phyloP scores from a whole-genome alignment of 2,329 filamentous ascomycete genomes.

The Sporothrix pseudoabietina region DNA sequence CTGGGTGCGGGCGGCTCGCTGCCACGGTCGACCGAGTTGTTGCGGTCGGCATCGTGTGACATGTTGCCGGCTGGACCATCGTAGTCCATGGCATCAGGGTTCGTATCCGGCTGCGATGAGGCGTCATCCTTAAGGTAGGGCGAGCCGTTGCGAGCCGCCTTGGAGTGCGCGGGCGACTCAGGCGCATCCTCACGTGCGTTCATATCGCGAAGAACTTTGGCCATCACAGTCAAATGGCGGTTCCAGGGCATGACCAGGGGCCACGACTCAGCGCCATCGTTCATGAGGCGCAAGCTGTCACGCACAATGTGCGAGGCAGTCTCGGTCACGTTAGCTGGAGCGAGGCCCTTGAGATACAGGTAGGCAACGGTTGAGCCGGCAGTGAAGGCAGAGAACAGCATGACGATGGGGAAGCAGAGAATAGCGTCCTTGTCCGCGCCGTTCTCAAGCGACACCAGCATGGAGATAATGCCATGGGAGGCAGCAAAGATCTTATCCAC shows the following conservation, averaged over 20 bases:
- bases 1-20: constrained; percentile 57
- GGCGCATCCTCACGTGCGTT: constrained; percentile 44
- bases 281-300: constrained; percentile 61
- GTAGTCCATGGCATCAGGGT: constrained; percentile 60
- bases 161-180: constrained; percentile 43
- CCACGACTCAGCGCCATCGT: constrained; percentile 62
- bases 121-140: constrained; percentile 58
- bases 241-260: constrained; percentile 62
- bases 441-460: constrained; percentile 58
- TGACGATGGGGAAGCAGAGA: constrained; percentile 65
- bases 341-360: constrained; percentile 62
- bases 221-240: constrained; percentile 63
- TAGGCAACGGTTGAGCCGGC: constrained; percentile 64
- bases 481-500: constrained; percentile 61
- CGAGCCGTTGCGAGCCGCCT: constrained; percentile 41
- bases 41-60: constrained; percentile 41
- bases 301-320: constrained; percentile 60
- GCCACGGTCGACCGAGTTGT: constrained; percentile 49
- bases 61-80: constrained; percentile 48
- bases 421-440: constrained; percentile 60
- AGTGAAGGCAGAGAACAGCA: constrained; percentile 65
- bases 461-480: constrained; percentile 60
- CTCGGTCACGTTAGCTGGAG: constrained; percentile 58
- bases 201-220: constrained; percentile 60
- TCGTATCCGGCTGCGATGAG: constrained; percentile 58